These are phyloP conservation scores for Blastocystis sp. DNA, from an alignment of 352 stramenopile genomes.

Conservation along the genomic window DNA sequence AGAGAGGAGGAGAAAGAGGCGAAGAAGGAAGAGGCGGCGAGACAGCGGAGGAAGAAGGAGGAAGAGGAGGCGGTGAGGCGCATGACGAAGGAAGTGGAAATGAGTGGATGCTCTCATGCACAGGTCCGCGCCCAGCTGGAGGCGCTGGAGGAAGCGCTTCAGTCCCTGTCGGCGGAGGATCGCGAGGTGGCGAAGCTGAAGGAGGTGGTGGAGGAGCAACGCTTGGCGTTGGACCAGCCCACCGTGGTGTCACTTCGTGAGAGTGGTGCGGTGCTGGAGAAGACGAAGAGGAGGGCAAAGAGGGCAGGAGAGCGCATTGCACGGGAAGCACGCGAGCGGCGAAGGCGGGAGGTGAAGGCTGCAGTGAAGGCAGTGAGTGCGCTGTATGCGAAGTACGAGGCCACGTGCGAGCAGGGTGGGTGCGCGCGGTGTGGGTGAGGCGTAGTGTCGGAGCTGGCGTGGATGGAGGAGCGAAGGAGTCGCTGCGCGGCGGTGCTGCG, in stretches of 20 bases:
- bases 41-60: not conserved
- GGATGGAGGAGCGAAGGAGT: not conserved
- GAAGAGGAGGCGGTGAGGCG: not conserved
- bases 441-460: not conserved
- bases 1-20: constrained; percentile 25
- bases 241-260: too few species aligned
- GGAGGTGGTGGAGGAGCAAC: not conserved
- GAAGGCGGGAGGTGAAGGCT: not conserved
- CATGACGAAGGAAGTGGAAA: not conserved
- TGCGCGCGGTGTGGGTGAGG: not conserved
- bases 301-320: not conserved
- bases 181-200: not conserved
- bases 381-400: not conserved
- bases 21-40: constrained; percentile 11
- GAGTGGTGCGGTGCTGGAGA: not conserved
- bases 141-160: not conserved
- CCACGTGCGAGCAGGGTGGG: not conserved
- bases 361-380: not conserved
- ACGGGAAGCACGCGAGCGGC: not conserved
- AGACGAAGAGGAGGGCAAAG: not conserved
- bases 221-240: not conserved
- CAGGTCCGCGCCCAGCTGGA: not conserved
- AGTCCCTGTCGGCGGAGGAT: not conserved
- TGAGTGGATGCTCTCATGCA: not conserved
- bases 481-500: not conserved